Conservation (phyloP, 2,329 filamentous ascomycete species). For the Monilinia fructigena region DNA sequence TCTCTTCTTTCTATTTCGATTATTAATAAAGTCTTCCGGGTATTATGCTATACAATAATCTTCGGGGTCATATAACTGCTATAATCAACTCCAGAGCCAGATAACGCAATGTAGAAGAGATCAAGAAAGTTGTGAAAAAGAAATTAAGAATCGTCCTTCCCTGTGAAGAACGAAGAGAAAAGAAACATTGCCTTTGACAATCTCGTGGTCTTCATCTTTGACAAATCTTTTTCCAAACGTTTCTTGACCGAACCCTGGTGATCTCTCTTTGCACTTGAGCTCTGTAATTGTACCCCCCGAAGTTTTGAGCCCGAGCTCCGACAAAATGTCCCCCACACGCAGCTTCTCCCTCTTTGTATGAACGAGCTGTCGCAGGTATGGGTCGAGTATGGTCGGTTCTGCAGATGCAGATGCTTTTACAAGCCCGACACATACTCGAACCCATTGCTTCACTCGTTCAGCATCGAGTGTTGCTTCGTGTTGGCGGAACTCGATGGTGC, state of each 20-base stretch:
- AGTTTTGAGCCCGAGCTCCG: conserved; percentile 1
- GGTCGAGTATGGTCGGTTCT: not conserved
- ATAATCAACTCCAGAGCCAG: too few relatives aligned
- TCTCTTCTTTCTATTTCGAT: not conserved
- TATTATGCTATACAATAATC: too few relatives aligned
- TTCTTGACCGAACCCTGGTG: not conserved
- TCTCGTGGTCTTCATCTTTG: not conserved
- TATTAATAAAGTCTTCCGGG: not conserved
- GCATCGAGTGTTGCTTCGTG: conserved; percentile 31
- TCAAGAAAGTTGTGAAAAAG: too few relatives aligned
- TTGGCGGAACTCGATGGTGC: conserved; percentile 36
- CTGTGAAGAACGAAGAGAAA: not conserved
- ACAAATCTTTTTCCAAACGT: too few relatives aligned
- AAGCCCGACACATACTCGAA: conserved; percentile 26
- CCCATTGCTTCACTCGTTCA: conserved; percentile 28
- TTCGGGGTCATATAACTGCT: too few relatives aligned
- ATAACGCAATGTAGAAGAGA: too few relatives aligned
- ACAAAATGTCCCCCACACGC: not conserved
- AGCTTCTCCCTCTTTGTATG: not conserved
- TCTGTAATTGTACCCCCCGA: not conserved
- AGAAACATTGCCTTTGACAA: not conserved
- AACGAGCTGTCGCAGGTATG: not conserved
- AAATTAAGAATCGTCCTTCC: too few relatives aligned
- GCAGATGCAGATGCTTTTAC: conserved; percentile 7
- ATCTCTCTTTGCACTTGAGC: not conserved